Conservation (phyloP, 768 basidiomycete genomes). For the Floccularia luteovirens region DNA sequence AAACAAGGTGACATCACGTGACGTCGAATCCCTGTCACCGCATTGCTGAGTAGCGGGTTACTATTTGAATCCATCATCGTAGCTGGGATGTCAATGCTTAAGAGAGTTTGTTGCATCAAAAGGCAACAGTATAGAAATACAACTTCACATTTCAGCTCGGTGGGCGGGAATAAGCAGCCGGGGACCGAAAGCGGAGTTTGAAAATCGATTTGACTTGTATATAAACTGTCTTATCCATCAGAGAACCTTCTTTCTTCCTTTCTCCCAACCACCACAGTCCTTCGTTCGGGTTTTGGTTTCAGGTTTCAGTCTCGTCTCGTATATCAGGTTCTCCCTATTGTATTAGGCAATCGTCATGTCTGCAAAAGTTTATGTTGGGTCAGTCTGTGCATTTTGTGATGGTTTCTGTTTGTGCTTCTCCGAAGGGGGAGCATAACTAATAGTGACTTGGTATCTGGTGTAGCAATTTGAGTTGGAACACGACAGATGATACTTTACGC, state of each 20-base stretch:
- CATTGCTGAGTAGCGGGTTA: no score
- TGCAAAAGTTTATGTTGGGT: constrained; percentile 91
- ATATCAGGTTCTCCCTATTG: constrained; percentile 44
- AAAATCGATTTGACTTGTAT: constrained; percentile 28
- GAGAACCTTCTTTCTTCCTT: constrained; percentile 21
- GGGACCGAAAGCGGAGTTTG: constrained; percentile 34
- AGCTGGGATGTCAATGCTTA: no score
- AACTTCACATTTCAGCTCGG: not conserved
- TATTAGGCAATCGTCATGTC: constrained; percentile 58
- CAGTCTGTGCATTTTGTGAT: constrained; percentile 62
- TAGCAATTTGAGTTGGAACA: constrained; percentile 96
- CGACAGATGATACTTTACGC: constrained; percentile 87
- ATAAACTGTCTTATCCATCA: constrained; percentile 28
- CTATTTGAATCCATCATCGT: no score
- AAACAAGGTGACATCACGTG: no score
- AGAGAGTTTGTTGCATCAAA: no score
- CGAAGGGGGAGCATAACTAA: constrained; percentile 48
- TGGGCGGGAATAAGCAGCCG: not conserved
- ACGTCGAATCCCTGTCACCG: no score
- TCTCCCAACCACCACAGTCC: constrained; percentile 41
- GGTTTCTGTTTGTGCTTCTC: constrained; percentile 39
- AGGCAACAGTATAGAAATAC: no score
- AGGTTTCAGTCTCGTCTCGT: constrained; percentile 52
- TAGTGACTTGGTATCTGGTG: constrained; percentile 41
- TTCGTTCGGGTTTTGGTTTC: constrained; percentile 43